Base-by-base conservation (phyloP, 2,329 filamentous ascomycete species). In the Daldinia sp. region DNA sequence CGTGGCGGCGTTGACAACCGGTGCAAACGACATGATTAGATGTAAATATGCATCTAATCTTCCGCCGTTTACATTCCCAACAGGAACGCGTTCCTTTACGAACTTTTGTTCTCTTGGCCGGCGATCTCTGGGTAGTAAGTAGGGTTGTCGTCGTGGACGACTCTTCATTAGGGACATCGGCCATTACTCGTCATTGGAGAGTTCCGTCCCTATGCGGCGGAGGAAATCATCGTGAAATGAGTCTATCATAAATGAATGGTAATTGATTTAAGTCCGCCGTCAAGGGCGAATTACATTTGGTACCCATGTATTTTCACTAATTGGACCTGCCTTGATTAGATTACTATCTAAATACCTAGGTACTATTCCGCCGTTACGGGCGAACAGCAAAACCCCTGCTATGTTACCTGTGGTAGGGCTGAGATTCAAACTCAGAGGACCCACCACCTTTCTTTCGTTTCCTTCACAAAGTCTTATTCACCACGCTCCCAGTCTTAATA, bases 21-120 rank as follows among this genome's bases (percentile, higher is more conserved):
- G 78, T 72, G 59, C 84, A 86, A 1, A 79, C 66, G 3, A 73
- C 58, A 4, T 80, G 77, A 2, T 74, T 67, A 3, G 75, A 69
- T 9, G 74, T 71, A 61, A 83, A 82, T 13, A 77, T 79, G 69
- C 85, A 87, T 2, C 78, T 76, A 4, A 82, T 77, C 73, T 87
- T 87, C 21, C 83, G 79, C 51, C 82, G 78, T 72, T 84, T 84
- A 77, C 85, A 87, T 66, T 86, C 83, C 83, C 84, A 86, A 71
- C 85, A 87, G 58, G 83, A 85, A 25, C 74, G 77, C 0, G 85
- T 87, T n/a, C 85, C 85, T 54, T 85, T 86, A 19, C 83, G 81
- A 19, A 84, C 21, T 60, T 79, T 83, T 34, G 77, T 71, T 54
- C 76, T 74, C 66, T 76, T 79, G 15, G 63, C 6, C 4, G 11